Base-by-base conservation (phyloP, 768 basidiomycete genomes). In the Rhizopogon roseolus region DNA sequence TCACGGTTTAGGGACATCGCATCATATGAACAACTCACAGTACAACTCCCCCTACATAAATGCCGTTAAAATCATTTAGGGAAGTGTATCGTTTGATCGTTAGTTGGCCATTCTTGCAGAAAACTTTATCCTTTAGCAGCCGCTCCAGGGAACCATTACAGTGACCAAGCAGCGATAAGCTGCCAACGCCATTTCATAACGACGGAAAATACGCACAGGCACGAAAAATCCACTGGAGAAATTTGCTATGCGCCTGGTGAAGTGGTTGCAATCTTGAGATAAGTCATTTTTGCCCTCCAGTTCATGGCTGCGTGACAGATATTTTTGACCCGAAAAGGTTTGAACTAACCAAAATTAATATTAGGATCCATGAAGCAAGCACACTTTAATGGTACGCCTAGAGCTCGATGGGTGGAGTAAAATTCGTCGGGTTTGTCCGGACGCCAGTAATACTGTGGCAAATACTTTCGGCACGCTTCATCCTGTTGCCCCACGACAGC, bases 341-440 rank as follows among this genome's bases (percentile, higher is more conserved):
- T 22, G 17, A 34, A 61, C 73, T 59, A 62, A 75, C 77, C 65
- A 66, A 59, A 78, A 44, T 64, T 54, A 13, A n/a, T n/a, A n/a
- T n/a, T n/a, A 72, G 62, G 45, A 65, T 41, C 78, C 74, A 14
- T 71, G 73, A 28, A 81, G 80, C 55, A 16, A 82, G 63, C 22
- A 82, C 73, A 71, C 48, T 76, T 73, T 19, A 82, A 34, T 69
- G 71, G 52, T 70, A 75, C 27, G 75, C 75, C 57, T 81, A 79
- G 25, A 70, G 54, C 60, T 81, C 75, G 59, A 80, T 72, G 34
- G 72, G 62, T 25, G 73, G 73, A 79, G 72, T n/a, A n/a, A n/a
- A 37, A 16, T 73, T 63, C 14, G 64, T 66, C 5, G 52, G 38
- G 25, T 13, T 45, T 11, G 38, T 16, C 4, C 38, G 52, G 38